phyloP scores from a whole-genome alignment of 1,284 basidiomycete genomes.

The Naganishia albida region DNA sequence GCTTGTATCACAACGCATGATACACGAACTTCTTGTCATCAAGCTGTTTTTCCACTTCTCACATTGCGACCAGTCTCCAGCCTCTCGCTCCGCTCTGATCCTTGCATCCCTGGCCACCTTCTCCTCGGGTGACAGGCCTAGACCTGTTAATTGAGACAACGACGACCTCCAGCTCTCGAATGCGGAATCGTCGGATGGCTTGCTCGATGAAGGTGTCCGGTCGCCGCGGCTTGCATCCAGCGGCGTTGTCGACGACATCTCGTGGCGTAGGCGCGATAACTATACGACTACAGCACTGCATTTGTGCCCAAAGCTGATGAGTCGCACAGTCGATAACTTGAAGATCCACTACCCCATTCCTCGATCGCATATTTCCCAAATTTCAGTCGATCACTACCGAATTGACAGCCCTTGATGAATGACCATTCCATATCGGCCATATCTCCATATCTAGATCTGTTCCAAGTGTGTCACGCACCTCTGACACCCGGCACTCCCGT shows the following conservation, averaged over 20 bases:
- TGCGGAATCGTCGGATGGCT: constrained; percentile 29
- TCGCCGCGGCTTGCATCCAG: background rate
- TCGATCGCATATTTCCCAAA: constrained; percentile 6
- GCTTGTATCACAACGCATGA: background rate
- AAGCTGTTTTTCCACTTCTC: constrained; percentile 56
- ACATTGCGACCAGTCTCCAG: constrained; percentile 56
- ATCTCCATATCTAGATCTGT: too few species aligned
- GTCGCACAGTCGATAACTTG: background rate
- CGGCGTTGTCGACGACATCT: background rate
- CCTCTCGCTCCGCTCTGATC: constrained; percentile 42
- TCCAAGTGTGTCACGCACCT: background rate
- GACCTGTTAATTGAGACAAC: constrained; percentile 51
- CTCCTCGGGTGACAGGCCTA: constrained; percentile 50
- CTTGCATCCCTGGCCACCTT: constrained; percentile 38
- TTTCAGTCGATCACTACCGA: background rate
- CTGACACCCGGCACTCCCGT: background rate
- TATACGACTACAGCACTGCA: too few species aligned
- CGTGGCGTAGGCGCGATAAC: background rate
- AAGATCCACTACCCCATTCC: background rate
- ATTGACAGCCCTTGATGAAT: too few species aligned
- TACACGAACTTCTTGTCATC: constrained; percentile 53
- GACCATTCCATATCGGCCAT: too few species aligned
- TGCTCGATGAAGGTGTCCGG: background rate
- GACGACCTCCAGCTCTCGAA: constrained; percentile 54
- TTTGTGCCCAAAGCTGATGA: too few species aligned